A percentile compares a stretch with the other conserved stretches of the same genome.
Conservation (phyloP, 202 grass and related monocot genomes). For the Carex arenaria region DNA sequence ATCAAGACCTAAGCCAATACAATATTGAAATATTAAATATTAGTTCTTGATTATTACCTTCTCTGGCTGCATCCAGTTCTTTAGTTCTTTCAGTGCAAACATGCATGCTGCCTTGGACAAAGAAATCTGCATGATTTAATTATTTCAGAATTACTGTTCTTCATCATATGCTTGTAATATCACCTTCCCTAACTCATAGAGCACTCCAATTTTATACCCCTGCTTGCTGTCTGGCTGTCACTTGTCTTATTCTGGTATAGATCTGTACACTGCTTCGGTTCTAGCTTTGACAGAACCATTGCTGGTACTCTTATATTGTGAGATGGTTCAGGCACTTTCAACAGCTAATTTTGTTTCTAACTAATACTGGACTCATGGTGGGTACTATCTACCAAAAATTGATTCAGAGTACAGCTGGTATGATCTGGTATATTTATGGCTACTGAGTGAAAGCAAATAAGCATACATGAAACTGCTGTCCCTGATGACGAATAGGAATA, state of each 20-base stretch:
- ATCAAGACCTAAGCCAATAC: background rate
- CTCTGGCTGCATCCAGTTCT: conserved; percentile 31
- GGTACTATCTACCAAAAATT: background rate
- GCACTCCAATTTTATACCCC: no score
- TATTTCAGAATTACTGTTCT: background rate
- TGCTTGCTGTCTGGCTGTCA: background rate
- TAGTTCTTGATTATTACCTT: conserved; percentile 22
- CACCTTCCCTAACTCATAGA: no score
- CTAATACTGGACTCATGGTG: background rate
- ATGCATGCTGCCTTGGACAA: conserved; percentile 20
- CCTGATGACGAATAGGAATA: background rate
- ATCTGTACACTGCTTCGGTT: background rate
- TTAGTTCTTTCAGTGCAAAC: conserved; percentile 33
- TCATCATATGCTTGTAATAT: no score
- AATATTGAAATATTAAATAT: background rate
- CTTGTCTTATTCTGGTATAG: background rate
- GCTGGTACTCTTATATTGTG: background rate
- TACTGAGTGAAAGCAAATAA: background rate
- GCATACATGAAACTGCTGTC: background rate
- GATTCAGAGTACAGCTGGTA: background rate
- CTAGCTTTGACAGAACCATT: background rate
- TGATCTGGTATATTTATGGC: background rate
- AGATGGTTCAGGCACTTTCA: background rate
- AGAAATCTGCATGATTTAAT: conserved; percentile 28
- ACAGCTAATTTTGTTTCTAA: background rate